A percentile compares a stretch with the other conserved stretches of the same genome.
phyloP scores from a whole-genome alignment of 257 asterid species.

The Jasminum sambac region DNA sequence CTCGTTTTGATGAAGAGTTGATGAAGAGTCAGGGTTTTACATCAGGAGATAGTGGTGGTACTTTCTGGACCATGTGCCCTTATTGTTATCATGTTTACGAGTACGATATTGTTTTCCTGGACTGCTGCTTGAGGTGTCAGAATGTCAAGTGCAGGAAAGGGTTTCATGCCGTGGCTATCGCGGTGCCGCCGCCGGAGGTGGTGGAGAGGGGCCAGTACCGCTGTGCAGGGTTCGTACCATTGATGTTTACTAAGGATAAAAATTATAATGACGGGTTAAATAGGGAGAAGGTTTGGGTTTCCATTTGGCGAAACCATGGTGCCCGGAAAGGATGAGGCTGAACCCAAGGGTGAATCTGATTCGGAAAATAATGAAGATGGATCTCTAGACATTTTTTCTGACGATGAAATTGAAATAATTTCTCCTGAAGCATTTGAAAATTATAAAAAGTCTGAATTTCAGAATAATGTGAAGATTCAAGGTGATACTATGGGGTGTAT shows the following conservation, averaged over 20 bases:
- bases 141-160: slow-evolving; percentile 48
- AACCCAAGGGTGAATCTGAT: slow-evolving; percentile 14
- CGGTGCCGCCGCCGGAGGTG: slow-evolving; percentile 46
- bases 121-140: slow-evolving; percentile 53
- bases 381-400: slow-evolving; percentile 18
- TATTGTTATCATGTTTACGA: slow-evolving; percentile 58
- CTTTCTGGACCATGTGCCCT: slow-evolving; percentile 74
- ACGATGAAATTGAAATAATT: slow-evolving; percentile 25
- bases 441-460: background rate
- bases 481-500: slow-evolving; percentile 2
- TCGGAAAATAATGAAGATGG: slow-evolving; percentile 6
- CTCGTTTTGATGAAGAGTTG: slow-evolving; percentile 37
- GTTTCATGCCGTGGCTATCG: slow-evolving; percentile 45
- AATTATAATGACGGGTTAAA: slow-evolving; percentile 10
- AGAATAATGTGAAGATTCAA: slow-evolving; percentile 7
- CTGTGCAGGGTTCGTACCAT: slow-evolving; percentile 46
- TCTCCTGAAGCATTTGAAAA: background rate
- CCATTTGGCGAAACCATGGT: slow-evolving; percentile 33
- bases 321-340: background rate
- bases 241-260: background rate
- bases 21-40: slow-evolving; percentile 16
- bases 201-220: slow-evolving; percentile 45
- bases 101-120: slow-evolving; percentile 38
- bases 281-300: slow-evolving; percentile 32
- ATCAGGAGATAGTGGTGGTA: slow-evolving; percentile 17